Conservation (phyloP, 2,329 filamentous ascomycete genomes). For the Pseudocercospora fuligena region DNA sequence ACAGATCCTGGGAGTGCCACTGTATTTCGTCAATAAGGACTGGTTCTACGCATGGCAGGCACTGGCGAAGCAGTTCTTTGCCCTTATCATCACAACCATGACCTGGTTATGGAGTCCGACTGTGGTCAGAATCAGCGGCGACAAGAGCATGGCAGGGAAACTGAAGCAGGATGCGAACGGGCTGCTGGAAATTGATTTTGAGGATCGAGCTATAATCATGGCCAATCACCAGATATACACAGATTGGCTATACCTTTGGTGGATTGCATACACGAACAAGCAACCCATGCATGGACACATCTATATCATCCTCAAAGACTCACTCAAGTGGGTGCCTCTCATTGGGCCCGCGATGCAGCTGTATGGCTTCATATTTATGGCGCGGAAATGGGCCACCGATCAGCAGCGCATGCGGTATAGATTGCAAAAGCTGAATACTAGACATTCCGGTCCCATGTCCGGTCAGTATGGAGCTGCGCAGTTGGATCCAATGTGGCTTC, state of each 20-base stretch:
- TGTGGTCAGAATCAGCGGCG: slow-evolving; percentile 78
- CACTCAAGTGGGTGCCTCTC: slow-evolving; percentile 80
- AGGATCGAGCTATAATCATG: slow-evolving; percentile 78
- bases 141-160: slow-evolving; percentile 77
- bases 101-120: slow-evolving; percentile 86
- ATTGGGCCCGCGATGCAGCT: slow-evolving; percentile 84
- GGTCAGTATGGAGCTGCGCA: slow-evolving; percentile 36
- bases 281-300: slow-evolving; percentile 77
- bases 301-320: slow-evolving; percentile 90
- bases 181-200: slow-evolving; percentile 74
- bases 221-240: slow-evolving; percentile 80
- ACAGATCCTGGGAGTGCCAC: slow-evolving; percentile 72
- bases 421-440: slow-evolving; percentile 69
- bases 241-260: slow-evolving; percentile 94
- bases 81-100: slow-evolving; percentile 74
- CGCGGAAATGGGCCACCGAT: slow-evolving; percentile 85
- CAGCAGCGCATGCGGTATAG: slow-evolving; percentile 75
- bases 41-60: slow-evolving; percentile 85
- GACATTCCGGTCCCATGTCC: slow-evolving; percentile 44
- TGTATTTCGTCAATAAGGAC: slow-evolving; percentile 75
- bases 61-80: slow-evolving; percentile 83
- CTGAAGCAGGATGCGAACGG: slow-evolving; percentile 71
- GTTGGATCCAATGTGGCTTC: slow-evolving; percentile 78
- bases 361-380: slow-evolving; percentile 89
- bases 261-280: slow-evolving; percentile 75